Conservation (phyloP, 345 rosid genomes). For the Trapa bicornis region DNA sequence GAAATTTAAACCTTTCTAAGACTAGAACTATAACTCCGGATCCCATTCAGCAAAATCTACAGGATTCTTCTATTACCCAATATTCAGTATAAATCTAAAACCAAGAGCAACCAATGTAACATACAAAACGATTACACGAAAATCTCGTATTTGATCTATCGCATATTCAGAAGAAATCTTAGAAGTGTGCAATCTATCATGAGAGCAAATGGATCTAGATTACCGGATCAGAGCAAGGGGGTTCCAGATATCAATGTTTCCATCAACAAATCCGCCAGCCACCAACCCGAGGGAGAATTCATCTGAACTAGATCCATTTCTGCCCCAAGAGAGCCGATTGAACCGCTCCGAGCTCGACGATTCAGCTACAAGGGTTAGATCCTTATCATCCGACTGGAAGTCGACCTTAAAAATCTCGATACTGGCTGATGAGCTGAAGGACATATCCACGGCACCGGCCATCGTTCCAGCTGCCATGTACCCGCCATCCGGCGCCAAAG, state of each 20-base stretch:
- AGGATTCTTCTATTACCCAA: no score
- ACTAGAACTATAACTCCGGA: not conserved
- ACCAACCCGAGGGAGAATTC: slow-evolving; percentile 66
- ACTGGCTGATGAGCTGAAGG: slow-evolving; percentile 83
- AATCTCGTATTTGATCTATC: no score
- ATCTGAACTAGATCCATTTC: slow-evolving; percentile 75
- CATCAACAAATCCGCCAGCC: slow-evolving; percentile 95
- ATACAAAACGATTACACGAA: no score
- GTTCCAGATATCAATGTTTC: slow-evolving; percentile 82
- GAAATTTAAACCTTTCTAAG: not conserved
- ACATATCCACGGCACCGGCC: slow-evolving; percentile 98
- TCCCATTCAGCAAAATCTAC: not conserved
- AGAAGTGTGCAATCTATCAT: not conserved
- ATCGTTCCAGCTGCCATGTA: slow-evolving; percentile 99
- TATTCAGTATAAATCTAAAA: not conserved
- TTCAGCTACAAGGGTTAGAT: slow-evolving; percentile 65
- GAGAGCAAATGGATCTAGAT: not conserved
- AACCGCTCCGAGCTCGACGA: slow-evolving; percentile 86
- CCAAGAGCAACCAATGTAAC: not conserved
- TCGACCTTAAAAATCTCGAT: slow-evolving; percentile 97
- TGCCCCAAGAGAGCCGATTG: slow-evolving; percentile 89
- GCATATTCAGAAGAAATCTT: not conserved
- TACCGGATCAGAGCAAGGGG: slow-evolving; percentile 71
- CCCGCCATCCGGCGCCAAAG: slow-evolving; percentile 85
- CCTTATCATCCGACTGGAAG: slow-evolving; percentile 84